Conservation (phyloP, 306 rosid genomes). For the Vicia faba region DNA sequence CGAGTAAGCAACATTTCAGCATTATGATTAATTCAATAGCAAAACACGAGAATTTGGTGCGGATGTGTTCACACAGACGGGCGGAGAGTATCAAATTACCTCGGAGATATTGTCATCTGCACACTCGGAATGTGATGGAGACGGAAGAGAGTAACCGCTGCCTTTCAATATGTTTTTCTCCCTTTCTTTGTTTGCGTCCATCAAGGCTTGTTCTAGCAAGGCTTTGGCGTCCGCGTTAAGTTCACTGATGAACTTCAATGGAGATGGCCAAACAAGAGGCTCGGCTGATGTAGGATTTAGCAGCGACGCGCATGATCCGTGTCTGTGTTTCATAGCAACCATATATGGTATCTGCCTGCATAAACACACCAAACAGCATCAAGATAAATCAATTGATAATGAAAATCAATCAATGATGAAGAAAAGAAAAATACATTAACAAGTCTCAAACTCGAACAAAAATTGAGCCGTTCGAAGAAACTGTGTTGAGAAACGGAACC, state of each 20-base stretch:
- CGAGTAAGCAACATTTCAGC: slow-evolving; percentile 18
- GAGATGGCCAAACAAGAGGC: slow-evolving; percentile 99
- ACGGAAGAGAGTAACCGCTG: slow-evolving; percentile 50
- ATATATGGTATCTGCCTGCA: slow-evolving; percentile 84
- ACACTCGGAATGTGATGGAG: slow-evolving; percentile 72
- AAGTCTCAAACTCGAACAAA: no score
- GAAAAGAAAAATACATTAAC: no score
- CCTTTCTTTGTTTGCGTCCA: slow-evolving; percentile 88
- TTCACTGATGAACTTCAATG: slow-evolving; percentile 88
- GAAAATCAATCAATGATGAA: no score
- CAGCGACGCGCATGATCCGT: slow-evolving; percentile 77
- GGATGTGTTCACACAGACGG: not conserved
- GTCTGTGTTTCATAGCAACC: slow-evolving; percentile 80
- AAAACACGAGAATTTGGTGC: not conserved
- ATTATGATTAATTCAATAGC: not conserved
- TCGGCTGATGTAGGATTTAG: slow-evolving; percentile 92
- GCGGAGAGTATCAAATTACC: slow-evolving; percentile 43
- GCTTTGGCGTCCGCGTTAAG: slow-evolving; percentile 87
- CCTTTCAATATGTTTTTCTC: slow-evolving; percentile 80
- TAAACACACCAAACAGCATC: slow-evolving; percentile 24
- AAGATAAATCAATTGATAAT: slow-evolving; percentile 12
- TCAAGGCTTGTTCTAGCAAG: slow-evolving; percentile 84
- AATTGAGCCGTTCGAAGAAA: no score
- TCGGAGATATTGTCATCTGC: slow-evolving; percentile 60
- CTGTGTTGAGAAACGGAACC: not conserved